Base-by-base conservation (phyloP, 2,329 filamentous ascomycete species). In the Fusarium hostae region DNA sequence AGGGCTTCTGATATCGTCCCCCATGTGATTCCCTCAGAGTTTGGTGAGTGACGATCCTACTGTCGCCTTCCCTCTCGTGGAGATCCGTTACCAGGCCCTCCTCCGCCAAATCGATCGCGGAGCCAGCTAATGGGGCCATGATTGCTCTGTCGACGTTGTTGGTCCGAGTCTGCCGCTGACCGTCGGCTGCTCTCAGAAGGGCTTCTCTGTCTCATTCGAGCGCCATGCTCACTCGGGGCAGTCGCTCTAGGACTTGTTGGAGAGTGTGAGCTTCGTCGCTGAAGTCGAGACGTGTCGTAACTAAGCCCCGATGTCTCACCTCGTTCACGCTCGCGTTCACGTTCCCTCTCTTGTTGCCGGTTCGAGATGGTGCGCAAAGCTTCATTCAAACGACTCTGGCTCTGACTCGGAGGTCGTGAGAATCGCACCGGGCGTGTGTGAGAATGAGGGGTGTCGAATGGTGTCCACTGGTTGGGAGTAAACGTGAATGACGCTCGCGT, bases 61-160 rank as follows among this genome's bases (percentile, higher is more conserved):
- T 74, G 68, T 47, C 75, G 77, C 51, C 75, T 73, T 62, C 75
- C 75, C 28, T 79, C 78, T 24, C 79, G 76, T 32, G 75, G 73
- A 18, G 77, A 71, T 30, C 78, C 76, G 40, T 75, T 72, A 10
- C 70, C 68, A 16, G 76, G 75, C 20, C 76, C 76, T 60, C 78
- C 76, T 59, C 78, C 76, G 9, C 79, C 71, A 37, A 86, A 84
- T 41, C 80, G 81, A 45, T 82, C 82, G 50, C 84, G 81, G 24
- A 86, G 72, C 85, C 85, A 86, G 63, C 79, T 78, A 2, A 86
- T 70, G 35, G 84, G 81, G 5, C 82, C 81, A 41, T 78, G 74
- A 6, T 78, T 77, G n/a, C 80, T 77, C 34, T 73, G 71, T 32
- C 77, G 75, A 28, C 43, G 34, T n/a, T 79, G 77, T 22, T 80